phyloP scores from a whole-genome alignment of 352 stramenopile genomes.

The Globisporangium megalacanthum region DNA sequence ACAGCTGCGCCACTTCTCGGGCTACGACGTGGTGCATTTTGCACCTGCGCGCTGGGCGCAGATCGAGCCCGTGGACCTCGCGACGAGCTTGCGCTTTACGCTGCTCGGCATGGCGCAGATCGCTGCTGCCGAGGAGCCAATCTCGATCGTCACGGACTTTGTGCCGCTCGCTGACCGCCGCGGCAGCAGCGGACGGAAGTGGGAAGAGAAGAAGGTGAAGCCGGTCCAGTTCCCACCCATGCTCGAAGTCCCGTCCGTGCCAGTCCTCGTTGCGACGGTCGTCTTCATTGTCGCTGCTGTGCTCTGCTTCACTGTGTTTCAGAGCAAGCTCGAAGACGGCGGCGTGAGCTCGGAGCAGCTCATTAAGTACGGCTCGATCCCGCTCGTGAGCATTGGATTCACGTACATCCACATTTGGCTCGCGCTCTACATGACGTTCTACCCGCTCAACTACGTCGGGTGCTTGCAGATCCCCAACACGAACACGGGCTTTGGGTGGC shows the following conservation, averaged over 20 bases:
- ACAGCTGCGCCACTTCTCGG: slow-evolving; percentile 54
- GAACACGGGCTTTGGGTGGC: slow-evolving; percentile 94
- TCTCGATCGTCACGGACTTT: slow-evolving; percentile 81
- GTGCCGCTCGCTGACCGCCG: slow-evolving; percentile 32
- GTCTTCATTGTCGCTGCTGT: slow-evolving; percentile 50
- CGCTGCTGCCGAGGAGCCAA: slow-evolving; percentile 43
- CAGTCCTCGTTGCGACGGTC: slow-evolving; percentile 36
- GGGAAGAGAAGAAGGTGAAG: slow-evolving; percentile 22
- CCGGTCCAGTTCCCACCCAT: slow-evolving; percentile 79
- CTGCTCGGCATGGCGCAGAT: slow-evolving; percentile 84
- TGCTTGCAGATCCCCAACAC: slow-evolving; percentile 82
- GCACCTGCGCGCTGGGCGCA: slow-evolving; percentile 44
- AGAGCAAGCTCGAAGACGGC: slow-evolving; percentile 38
- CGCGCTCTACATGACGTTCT: slow-evolving; percentile 98
- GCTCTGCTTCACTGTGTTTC: slow-evolving; percentile 76
- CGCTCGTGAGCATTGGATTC: slow-evolving; percentile 84
- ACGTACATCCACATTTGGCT: slow-evolving; percentile 96
- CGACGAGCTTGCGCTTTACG: slow-evolving; percentile 79
- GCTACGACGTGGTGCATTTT: slow-evolving; percentile 69
- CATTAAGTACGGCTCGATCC: slow-evolving; percentile 81
- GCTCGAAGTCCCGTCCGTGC: slow-evolving; percentile 67
- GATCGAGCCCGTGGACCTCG: slow-evolving; percentile 55
- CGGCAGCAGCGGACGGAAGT: slow-evolving; percentile 12
- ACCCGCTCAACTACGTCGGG: slow-evolving; percentile 92
- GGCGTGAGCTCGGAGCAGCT: slow-evolving; percentile 59